phyloP scores from a whole-genome alignment of 441 rosid genomes.

The Pelargonium cotyledonis region DNA sequence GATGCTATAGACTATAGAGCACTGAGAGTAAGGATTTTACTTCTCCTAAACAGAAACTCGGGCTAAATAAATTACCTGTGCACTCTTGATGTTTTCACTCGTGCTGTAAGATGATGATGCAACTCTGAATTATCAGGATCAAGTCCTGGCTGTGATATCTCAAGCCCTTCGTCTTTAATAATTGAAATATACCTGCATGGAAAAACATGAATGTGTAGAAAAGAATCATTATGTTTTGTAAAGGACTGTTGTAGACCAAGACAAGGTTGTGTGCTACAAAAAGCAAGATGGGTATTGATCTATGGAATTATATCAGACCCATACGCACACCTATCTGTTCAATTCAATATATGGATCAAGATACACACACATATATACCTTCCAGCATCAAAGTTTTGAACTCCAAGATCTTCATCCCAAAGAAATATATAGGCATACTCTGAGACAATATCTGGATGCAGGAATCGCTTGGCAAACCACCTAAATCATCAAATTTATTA shows the following conservation, averaged over 20 bases:
- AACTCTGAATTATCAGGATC: slow-evolving; percentile 51
- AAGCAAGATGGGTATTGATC: background rate
- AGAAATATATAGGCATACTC: slow-evolving; percentile 67
- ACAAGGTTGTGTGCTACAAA: background rate
- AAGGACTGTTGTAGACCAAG: background rate
- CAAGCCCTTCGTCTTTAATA: slow-evolving; percentile 62
- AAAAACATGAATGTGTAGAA: background rate
- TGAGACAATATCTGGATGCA: slow-evolving; percentile 73
- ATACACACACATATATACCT: slow-evolving; percentile 30
- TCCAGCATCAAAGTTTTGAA: slow-evolving; percentile 51
- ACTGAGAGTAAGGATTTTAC: background rate
- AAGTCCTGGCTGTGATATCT: slow-evolving; percentile 87
- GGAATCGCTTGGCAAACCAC: slow-evolving; percentile 76
- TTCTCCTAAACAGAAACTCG: background rate
- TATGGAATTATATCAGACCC: background rate
- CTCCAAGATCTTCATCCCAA: slow-evolving; percentile 93
- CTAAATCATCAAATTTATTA: slow-evolving; percentile 25
- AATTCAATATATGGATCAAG: background rate
- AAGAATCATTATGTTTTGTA: too few species aligned
- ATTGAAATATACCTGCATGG: slow-evolving; percentile 54
- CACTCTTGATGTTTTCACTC: slow-evolving; percentile 38
- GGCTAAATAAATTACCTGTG: slow-evolving; percentile 42
- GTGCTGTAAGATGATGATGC: slow-evolving; percentile 59
- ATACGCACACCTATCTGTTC: background rate
- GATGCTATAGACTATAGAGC: background rate